Conservation (phyloP, 2,329 filamentous ascomycete genomes). For the Polychaeton citri region DNA sequence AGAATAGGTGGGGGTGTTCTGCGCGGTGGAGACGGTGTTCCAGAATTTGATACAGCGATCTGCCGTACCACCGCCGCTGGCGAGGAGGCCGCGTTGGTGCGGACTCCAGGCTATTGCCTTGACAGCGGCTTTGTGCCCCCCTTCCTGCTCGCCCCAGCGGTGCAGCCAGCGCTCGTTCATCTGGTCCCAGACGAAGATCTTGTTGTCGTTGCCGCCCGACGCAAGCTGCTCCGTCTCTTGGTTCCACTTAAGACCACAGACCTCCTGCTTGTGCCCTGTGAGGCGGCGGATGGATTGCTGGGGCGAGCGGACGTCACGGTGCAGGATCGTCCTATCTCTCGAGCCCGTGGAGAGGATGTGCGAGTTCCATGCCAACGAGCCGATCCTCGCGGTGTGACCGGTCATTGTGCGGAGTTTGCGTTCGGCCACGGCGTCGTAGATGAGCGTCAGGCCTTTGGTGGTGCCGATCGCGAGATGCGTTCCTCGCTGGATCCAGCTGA, state of each 20-base stretch:
- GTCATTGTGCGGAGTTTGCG: slow-evolving; percentile 89
- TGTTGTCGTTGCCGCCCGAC: slow-evolving; percentile 96
- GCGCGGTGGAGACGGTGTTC: slow-evolving; percentile 52
- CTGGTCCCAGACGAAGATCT: slow-evolving; percentile 97
- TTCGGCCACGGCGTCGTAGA: slow-evolving; percentile 87
- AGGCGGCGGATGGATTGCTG: slow-evolving; percentile 82
- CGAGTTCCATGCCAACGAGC: slow-evolving; percentile 92
- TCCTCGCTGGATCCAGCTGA: slow-evolving; percentile 92
- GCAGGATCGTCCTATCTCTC: slow-evolving; percentile 82
- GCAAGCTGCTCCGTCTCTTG: slow-evolving; percentile 89
- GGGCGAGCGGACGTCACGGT: slow-evolving; percentile 84
- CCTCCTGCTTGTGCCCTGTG: slow-evolving; percentile 92
- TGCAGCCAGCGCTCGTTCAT: slow-evolving; percentile 81
- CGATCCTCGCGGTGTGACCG: slow-evolving; percentile 84
- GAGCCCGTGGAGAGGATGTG: slow-evolving; percentile 95
- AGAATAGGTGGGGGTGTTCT: slow-evolving; percentile 24
- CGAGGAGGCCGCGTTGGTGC: slow-evolving; percentile 86
- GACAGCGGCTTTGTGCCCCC: slow-evolving; percentile 90
- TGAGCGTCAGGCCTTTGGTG: slow-evolving; percentile 85
- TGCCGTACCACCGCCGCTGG: slow-evolving; percentile 87
- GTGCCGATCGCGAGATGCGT: slow-evolving; percentile 94
- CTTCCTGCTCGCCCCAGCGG: slow-evolving; percentile 88
- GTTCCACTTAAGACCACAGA: slow-evolving; percentile 95
- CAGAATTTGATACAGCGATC: slow-evolving; percentile 97
- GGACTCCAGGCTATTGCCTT: slow-evolving; percentile 98